Percentiles rank a stretch among this genome's conserved stretches.
Evolutionary conservation across 257 asterid genomes (phyloP).

Genomic region (Jacaranda copaia): DNA sequence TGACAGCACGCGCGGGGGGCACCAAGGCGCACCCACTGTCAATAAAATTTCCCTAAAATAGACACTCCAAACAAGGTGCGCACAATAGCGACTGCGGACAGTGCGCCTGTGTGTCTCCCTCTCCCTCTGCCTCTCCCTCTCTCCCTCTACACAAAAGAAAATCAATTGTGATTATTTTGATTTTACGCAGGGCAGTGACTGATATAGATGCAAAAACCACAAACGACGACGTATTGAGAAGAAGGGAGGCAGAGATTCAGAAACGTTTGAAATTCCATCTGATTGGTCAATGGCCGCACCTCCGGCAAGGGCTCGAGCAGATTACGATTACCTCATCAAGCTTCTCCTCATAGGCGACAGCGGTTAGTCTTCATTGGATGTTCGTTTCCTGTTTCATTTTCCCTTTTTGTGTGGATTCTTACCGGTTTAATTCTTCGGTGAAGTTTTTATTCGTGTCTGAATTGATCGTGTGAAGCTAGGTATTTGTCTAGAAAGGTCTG

Average conservation of each 20-base stretch:
- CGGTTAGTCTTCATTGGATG: constrained; percentile 37
- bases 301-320: constrained; percentile 76
- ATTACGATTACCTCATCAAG: constrained; percentile 71
- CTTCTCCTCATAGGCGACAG: constrained; percentile 76
- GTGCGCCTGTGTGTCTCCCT: constrained; percentile 31
- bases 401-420: neutral
- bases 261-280: neutral
- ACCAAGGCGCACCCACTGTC: constrained; percentile 33
- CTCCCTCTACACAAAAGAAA: neutral
- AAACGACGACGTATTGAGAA: constrained; percentile 31
- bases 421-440: neutral
- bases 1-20: constrained; percentile 44
- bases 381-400: neutral
- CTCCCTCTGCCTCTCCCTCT: constrained; percentile 30
- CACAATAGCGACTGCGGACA: constrained; percentile 25
- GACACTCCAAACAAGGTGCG: constrained; percentile 31
- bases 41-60: constrained; percentile 26
- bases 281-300: constrained; percentile 66
- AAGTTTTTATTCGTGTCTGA: neutral
- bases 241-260: constrained; percentile 32
- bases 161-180: constrained; percentile 28
- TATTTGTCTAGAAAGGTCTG: neutral
- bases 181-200: constrained; percentile 32
- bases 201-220: constrained; percentile 20
- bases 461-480: constrained; percentile 28